A percentile compares a stretch with the other conserved stretches of the same genome.
Evolutionary conservation across 129 eudicot genomes (phyloP).

Genomic region (Arctium minus): DNA sequence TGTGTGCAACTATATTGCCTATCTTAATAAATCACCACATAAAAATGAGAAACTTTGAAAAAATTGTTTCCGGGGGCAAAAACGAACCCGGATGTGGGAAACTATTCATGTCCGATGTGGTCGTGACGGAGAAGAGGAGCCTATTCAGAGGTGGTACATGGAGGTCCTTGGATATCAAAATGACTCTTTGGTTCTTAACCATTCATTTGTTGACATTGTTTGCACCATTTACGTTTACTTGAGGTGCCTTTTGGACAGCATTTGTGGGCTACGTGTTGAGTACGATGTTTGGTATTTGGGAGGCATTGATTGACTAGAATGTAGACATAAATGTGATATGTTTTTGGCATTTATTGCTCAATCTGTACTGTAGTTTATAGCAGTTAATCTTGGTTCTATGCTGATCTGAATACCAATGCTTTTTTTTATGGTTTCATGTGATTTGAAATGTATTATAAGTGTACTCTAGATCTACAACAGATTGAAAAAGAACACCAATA

Average conservation of each 20-base stretch:
- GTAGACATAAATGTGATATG: not conserved
- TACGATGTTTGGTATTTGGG: conserved; percentile 48
- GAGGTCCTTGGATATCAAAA: not conserved
- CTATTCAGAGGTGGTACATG: conserved; percentile 22
- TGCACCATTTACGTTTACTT: conserved; percentile 44
- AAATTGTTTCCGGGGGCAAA: not conserved
- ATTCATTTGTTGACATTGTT: conserved; percentile 22
- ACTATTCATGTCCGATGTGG: conserved; percentile 1
- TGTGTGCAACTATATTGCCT: not conserved
- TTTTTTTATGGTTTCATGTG: not conserved
- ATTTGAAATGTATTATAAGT: not conserved
- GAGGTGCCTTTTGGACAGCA: conserved; percentile 60
- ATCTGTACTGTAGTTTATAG: not conserved
- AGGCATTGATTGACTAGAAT: not conserved
- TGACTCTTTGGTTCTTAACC: not conserved
- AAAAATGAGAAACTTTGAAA: not conserved
- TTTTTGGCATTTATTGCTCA: not conserved
- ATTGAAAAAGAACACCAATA: not conserved
- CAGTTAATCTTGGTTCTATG: not conserved
- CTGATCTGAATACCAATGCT: not conserved
- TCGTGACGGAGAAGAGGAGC: conserved; percentile 12
- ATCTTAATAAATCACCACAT: not conserved
- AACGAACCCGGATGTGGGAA: not conserved
- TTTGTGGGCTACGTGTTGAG: conserved; percentile 41
- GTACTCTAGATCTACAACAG: not conserved